Conservation (phyloP, 1,284 basidiomycete genomes). For the Apiotrichum siamense region DNA sequence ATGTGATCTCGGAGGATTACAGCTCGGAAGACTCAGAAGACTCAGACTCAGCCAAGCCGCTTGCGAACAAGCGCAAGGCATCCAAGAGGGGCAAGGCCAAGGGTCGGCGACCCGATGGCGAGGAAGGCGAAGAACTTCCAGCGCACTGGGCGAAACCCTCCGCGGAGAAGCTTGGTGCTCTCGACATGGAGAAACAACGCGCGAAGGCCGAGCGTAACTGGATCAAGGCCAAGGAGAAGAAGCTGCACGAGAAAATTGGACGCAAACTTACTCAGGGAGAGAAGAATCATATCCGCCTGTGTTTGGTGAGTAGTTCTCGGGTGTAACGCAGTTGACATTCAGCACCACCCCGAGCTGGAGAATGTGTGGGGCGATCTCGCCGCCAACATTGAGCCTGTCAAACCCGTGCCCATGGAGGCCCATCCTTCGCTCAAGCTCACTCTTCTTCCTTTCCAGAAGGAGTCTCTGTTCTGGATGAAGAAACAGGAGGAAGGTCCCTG, state of each 20-base stretch:
- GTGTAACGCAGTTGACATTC: conserved; percentile 2
- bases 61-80: neutral
- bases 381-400: conserved; percentile 57
- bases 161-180: conserved; percentile 10
- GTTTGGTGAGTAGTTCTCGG: conserved; percentile 45
- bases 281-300: conserved; percentile 62
- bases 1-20: too few species aligned
- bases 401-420: conserved; percentile 68
- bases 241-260: conserved; percentile 56
- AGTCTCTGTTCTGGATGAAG: conserved; percentile 93
- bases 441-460: conserved; percentile 69
- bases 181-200: conserved; percentile 6
- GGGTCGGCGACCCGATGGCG: conserved; percentile 17
- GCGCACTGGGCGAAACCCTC: conserved; percentile 2
- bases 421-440: conserved; percentile 68
- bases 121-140: conserved; percentile 15
- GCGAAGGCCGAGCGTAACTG: conserved; percentile 16
- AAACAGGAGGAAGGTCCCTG: conserved; percentile 84
- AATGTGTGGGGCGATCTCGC: conserved; percentile 86
- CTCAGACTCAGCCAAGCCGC: neutral
- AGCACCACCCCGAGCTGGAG: conserved; percentile 61
- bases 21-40: conserved; percentile 8
- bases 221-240: conserved; percentile 51
- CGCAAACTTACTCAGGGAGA: conserved; percentile 74
- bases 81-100: conserved; percentile 7